Conservation (phyloP, 2,329 filamentous ascomycete genomes). For the Trichoderma koningii region DNA sequence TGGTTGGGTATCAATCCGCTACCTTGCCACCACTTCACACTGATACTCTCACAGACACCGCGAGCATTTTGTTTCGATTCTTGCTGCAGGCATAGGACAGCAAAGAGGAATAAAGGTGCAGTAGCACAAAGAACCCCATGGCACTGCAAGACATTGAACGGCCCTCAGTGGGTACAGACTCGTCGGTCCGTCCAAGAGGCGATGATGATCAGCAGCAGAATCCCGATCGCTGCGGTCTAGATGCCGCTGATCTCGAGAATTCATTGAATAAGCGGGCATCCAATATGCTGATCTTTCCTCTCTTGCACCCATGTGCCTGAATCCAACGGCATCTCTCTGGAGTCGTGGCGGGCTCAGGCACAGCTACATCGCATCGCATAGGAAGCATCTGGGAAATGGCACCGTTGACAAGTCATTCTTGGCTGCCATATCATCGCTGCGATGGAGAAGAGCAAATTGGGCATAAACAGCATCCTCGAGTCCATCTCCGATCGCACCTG, state of each 20-base stretch:
- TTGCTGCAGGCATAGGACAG: background rate
- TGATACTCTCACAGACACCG: background rate
- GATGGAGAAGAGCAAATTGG: slow-evolving; percentile 5
- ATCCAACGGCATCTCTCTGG: too few species aligned
- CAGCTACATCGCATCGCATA: background rate
- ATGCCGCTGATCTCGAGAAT: slow-evolving; percentile 4
- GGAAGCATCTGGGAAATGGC: background rate
- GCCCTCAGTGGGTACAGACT: slow-evolving; percentile 6
- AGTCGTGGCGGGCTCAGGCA: background rate
- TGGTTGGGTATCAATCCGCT: slow-evolving; percentile 1
- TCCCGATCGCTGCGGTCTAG: slow-evolving; percentile 15
- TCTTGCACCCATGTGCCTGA: background rate
- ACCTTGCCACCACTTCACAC: too few species aligned
- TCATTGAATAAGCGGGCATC: background rate
- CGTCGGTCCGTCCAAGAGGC: slow-evolving; percentile 11
- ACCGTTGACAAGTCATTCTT: slow-evolving; percentile 13
- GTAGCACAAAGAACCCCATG: background rate
- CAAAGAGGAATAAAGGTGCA: too few species aligned
- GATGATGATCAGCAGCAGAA: slow-evolving; percentile 17
- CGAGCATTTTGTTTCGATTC: too few species aligned
- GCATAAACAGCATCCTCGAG: background rate
- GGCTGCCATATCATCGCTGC: background rate
- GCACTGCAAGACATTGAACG: slow-evolving; percentile 2
- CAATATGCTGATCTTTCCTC: background rate
- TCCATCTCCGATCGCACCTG: slow-evolving; percentile 22